Evolutionary conservation across 192 early-diverging fungal genomes (phyloP), one percentile per base, ranked within the genome.

Genomic region (Kickxella alabastrina): DNA sequence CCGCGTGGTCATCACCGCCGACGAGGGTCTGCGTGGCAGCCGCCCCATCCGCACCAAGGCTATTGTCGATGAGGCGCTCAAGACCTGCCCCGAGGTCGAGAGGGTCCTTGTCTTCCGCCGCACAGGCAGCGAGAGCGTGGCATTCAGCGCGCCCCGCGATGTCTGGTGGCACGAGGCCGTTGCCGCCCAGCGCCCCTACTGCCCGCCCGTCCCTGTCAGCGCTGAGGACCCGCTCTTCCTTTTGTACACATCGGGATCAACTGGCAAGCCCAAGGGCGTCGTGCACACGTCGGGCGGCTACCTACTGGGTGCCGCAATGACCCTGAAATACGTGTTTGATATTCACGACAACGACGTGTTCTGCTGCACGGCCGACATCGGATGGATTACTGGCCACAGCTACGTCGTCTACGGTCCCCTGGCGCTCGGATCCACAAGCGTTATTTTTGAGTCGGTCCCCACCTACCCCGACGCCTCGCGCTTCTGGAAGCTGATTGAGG

Each of bases 351-450:
- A 77, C 52, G 93, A 98, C 60, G 79, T 91, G 41, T 87, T 86
- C 74, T 92, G 87, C 52, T 98, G 95, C 79, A 92, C 92, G 75
- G 94, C 92, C 59, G 94, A 97, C 78, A 88, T 97, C 52, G 94
- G 93, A 29, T 89, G 87, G 86, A 86, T 89, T 59, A 88, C 87
- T 37, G 89, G 86, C 52, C 86, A 91, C 73, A 85, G 86, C 24
- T 97, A 97, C 78, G 87, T 92, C 42, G 83, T 93, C 35, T 98
- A 98, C 77, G 93, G 92, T 19, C 91, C 95, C 21, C 69, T 98
- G 49, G 52, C 83, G 28, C 75, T 89, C 58, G 95, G 95, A 46
- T 83, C 80, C 5, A 94, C 95, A 52, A 95, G 91, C 41, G 86
- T 98, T 39, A 57, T 98, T 38, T 98, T 98, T 62, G 95, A 98